Evolutionary conservation across 768 basidiomycete genomes (phyloP).

Genomic region (Boletus barrowsii): DNA sequence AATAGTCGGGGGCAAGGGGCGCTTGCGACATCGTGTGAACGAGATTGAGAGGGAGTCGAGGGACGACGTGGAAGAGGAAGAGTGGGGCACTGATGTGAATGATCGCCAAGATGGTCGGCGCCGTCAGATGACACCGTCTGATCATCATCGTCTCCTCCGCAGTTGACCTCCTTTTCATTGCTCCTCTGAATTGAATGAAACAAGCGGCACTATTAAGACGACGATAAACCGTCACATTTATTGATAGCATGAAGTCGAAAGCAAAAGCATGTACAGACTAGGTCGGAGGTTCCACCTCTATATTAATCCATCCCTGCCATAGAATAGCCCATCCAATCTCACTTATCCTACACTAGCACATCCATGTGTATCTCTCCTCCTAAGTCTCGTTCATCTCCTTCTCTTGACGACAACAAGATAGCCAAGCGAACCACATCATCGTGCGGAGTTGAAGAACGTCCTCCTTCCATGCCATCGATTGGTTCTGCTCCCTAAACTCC

Average conservation of each 20-base stretch:
- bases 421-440: conserved; percentile 95
- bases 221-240: not conserved
- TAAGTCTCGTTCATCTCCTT: conserved; percentile 36
- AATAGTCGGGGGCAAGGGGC: not conserved
- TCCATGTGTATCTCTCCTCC: not conserved
- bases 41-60: not conserved
- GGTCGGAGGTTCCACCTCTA: conserved; percentile 25
- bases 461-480: conserved; percentile 87
- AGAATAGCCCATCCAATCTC: conserved; percentile 24
- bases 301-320: conserved; percentile 25
- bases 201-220: too few species aligned
- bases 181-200: too few species aligned
- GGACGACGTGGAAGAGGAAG: not conserved
- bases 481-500: conserved; percentile 90
- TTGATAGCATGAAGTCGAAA: conserved; percentile 14
- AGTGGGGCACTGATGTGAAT: conserved; percentile 1
- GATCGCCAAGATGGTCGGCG: not conserved
- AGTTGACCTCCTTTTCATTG: too few species aligned
- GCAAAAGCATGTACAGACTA: conserved; percentile 25
- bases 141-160: too few species aligned
- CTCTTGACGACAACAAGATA: conserved; percentile 58
- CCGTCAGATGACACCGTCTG: not conserved
- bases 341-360: conserved; percentile 22
- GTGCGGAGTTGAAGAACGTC: conserved; percentile 88
- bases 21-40: not conserved